Evolutionary conservation across 2,329 filamentous ascomycete genomes (phyloP).

Genomic region (Aspergillus floridensis): DNA sequence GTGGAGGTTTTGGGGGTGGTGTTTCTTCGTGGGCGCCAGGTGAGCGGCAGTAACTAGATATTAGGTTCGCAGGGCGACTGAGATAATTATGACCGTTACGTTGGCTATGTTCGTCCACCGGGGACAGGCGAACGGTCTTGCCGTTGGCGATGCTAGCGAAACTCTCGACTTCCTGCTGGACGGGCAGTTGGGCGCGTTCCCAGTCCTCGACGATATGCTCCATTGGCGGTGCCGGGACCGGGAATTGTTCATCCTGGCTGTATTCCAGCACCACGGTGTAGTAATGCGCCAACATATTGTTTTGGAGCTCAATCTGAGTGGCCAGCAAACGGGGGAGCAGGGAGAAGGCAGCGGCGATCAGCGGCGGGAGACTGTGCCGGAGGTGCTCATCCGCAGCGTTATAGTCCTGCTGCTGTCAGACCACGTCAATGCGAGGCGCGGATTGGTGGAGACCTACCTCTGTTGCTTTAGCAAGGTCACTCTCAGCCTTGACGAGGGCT

Average conservation of each 20-base stretch:
- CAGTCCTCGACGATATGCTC: slow-evolving; percentile 67
- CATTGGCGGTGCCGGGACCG: slow-evolving; percentile 70
- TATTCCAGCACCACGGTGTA: slow-evolving; percentile 76
- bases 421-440: not conserved
- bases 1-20: not conserved
- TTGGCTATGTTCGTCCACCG: slow-evolving; percentile 15
- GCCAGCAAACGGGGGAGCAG: slow-evolving; percentile 71
- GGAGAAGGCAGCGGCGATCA: slow-evolving; percentile 68
- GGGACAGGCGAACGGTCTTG: slow-evolving; percentile 48
- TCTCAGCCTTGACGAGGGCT: slow-evolving; percentile 67
- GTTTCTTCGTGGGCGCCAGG: slow-evolving; percentile 5
- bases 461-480: slow-evolving; percentile 63
- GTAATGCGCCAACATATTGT: slow-evolving; percentile 71
- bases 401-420: slow-evolving; percentile 58
- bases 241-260: slow-evolving; percentile 66
- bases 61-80: slow-evolving; percentile 33
- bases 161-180: slow-evolving; percentile 65
- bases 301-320: slow-evolving; percentile 72
- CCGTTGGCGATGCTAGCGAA: slow-evolving; percentile 64
- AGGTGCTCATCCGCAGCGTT: slow-evolving; percentile 72
- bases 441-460: slow-evolving; percentile 50
- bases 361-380: slow-evolving; percentile 65
- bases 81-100: slow-evolving; percentile 45
- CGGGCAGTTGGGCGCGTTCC: slow-evolving; percentile 61
- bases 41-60: not conserved